These are phyloP conservation scores for Colletotrichum destructivum DNA, from an alignment of 2,329 filamentous ascomycete genomes.

Conservation along the genomic window DNA sequence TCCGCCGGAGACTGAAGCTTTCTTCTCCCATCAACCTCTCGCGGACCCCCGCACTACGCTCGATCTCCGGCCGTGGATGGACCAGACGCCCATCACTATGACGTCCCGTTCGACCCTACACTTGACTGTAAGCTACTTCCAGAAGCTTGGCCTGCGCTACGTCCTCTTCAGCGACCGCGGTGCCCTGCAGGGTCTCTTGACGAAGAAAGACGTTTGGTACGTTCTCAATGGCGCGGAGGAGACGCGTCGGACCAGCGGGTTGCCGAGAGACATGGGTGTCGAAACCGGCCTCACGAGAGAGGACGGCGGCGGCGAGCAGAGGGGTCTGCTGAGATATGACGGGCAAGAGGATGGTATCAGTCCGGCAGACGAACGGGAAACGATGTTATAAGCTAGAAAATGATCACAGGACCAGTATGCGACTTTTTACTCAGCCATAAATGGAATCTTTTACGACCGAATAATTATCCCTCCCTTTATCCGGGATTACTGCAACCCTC, in stretches of 20 bases:
- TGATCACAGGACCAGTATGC: background rate
- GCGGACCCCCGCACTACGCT: conserved; percentile 84
- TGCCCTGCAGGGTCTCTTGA: conserved; percentile 85
- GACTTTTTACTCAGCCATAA: conserved; percentile 9
- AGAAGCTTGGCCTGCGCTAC: conserved; percentile 92
- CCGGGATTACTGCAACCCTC: background rate
- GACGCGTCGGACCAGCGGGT: conserved; percentile 61
- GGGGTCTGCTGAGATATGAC: conserved; percentile 58
- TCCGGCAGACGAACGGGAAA: conserved; percentile 40
- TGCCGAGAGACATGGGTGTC: conserved; percentile 47
- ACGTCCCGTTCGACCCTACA: conserved; percentile 83
- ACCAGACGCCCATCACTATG: conserved; percentile 95
- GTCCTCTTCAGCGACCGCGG: conserved; percentile 90
- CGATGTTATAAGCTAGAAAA: conserved; percentile 41
- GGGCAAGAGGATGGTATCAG: conserved; percentile 53
- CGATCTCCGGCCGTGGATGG: conserved; percentile 97
- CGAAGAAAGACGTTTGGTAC: conserved; percentile 98
- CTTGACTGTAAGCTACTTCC: conserved; percentile 93
- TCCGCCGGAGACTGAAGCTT: conserved; percentile 80
- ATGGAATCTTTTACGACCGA: conserved; percentile 8
- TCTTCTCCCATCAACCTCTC: conserved; percentile 87
- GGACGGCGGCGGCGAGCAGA: conserved; percentile 57
- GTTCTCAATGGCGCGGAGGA: conserved; percentile 85
- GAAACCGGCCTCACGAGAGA: conserved; percentile 57
- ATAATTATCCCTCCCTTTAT: background rate